phyloP scores from a whole-genome alignment of 441 rosid species.

The Pelargonium fulgidum region DNA sequence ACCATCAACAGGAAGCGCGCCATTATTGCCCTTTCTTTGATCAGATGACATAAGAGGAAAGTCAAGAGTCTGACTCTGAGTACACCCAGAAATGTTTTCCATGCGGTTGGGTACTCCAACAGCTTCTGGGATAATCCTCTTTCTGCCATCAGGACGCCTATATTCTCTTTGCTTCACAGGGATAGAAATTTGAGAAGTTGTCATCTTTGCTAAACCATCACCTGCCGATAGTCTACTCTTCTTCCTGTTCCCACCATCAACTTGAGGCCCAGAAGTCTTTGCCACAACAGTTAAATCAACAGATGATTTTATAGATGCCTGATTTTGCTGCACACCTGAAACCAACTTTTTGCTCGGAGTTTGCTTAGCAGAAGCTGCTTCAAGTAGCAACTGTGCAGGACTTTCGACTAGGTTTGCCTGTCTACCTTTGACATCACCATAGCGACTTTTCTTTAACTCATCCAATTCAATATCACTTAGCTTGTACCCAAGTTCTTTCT shows the following conservation, averaged over 20 bases:
- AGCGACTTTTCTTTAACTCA: slow-evolving; percentile 80
- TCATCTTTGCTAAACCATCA: slow-evolving; percentile 48
- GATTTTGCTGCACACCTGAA: slow-evolving; percentile 49
- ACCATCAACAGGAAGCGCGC: slow-evolving; percentile 35
- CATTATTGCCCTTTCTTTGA: slow-evolving; percentile 41
- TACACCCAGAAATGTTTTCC: slow-evolving; percentile 31
- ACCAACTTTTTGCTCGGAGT: slow-evolving; percentile 44
- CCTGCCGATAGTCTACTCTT: slow-evolving; percentile 34
- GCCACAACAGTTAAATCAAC: slow-evolving; percentile 35
- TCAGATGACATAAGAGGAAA: slow-evolving; percentile 38
- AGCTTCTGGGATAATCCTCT: slow-evolving; percentile 95
- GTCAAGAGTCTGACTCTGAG: slow-evolving; percentile 35
- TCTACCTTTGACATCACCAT: slow-evolving; percentile 87
- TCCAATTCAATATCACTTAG: slow-evolving; percentile 73
- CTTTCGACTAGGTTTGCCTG: slow-evolving; percentile 88
- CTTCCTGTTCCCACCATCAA: slow-evolving; percentile 31
- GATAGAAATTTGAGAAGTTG: slow-evolving; percentile 45
- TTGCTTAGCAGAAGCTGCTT: slow-evolving; percentile 76
- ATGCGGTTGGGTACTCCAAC: slow-evolving; percentile 63
- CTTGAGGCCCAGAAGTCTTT: slow-evolving; percentile 32
- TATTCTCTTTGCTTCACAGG: slow-evolving; percentile 91
- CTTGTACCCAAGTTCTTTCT: slow-evolving; percentile 65
- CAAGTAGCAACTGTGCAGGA: slow-evolving; percentile 88
- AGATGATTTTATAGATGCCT: slow-evolving; percentile 45
- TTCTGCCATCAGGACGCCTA: slow-evolving; percentile 94